phyloP scores from a whole-genome alignment of 768 basidiomycete genomes.

The Panellus pusillus region DNA sequence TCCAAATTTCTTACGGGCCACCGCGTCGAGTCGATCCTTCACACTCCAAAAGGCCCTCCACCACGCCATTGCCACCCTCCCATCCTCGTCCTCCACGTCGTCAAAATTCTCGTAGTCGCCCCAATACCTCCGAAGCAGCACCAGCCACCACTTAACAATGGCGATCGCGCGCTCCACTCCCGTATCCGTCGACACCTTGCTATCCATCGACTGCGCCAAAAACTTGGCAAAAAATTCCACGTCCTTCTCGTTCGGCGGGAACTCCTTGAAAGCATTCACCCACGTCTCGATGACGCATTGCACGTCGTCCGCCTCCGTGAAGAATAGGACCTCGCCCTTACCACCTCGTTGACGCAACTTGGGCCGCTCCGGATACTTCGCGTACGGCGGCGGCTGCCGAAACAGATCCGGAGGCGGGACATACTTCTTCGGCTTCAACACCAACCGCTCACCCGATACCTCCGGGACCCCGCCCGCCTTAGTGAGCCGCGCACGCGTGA shows the following conservation, averaged over 20 bases:
- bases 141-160: slow-evolving; percentile 82
- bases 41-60: slow-evolving; percentile 77
- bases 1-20: slow-evolving; percentile 68
- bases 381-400: slow-evolving; percentile 56
- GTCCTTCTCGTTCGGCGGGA: slow-evolving; percentile 72
- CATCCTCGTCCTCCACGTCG: slow-evolving; percentile 36
- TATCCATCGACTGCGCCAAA: slow-evolving; percentile 65
- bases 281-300: slow-evolving; percentile 72
- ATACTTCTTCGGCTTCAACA: slow-evolving; percentile 54
- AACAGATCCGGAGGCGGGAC: slow-evolving; percentile 40
- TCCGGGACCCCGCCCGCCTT: slow-evolving; percentile 44
- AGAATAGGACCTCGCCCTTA: slow-evolving; percentile 55
- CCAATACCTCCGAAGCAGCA: slow-evolving; percentile 67
- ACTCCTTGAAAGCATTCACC: slow-evolving; percentile 63
- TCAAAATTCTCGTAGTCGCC: slow-evolving; percentile 51
- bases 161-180: slow-evolving; percentile 69
- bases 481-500: slow-evolving; percentile 57
- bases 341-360: slow-evolving; percentile 56
- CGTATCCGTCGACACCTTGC: slow-evolving; percentile 50
- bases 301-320: slow-evolving; percentile 70
- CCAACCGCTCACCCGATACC: slow-evolving; percentile 44
- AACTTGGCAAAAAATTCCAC: slow-evolving; percentile 74
- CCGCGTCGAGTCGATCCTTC: slow-evolving; percentile 64
- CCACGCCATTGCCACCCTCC: slow-evolving; percentile 66
- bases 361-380: slow-evolving; percentile 49